Evolutionary conservation across 495 filamentous ascomycete genomes (phyloP), one percentile per base, ranked within the genome.

Genomic region (Bathelium albidoporum): DNA sequence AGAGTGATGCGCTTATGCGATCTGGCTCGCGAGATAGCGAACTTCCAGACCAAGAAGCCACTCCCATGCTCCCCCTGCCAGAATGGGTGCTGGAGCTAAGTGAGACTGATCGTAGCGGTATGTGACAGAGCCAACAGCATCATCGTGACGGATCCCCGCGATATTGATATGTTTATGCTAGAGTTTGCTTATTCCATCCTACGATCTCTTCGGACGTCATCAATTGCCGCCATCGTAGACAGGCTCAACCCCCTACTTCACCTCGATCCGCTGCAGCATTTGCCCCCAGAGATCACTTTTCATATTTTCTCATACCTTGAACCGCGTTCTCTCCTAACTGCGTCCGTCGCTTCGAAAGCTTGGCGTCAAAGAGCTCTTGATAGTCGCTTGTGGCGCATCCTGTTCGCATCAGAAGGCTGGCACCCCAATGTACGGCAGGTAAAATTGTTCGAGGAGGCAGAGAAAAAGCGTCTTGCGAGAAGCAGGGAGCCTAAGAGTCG

Each of bases 361-460:
- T 97, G 95, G 94, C 85, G 91, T 59, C 79, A 80, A 28, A 80
- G 92, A 12, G 87, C 91, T n/a, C 70, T 88, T 43, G 93, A 97
- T 70, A 82, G 88, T 36, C 86, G 87, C 61, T 79, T 98, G 9
- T 98, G 95, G 95, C 84, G 86, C 70, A 79, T 84, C 10, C 75
- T 95, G 1, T 97, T 95, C 70, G 79, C 85, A 34, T 71, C 81
- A 12, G 91, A 96, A 76, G 95, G 95, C 4, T 98, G 93, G 89
- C 84, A 83, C 44, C 80, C 88, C 3, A 83, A 90, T 65, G 74
- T 75, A 16, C 75, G 79, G 18, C 88, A 91, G 65, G 81, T 96
- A 24, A 71, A 75, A 20, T 71, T 73, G 18, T 92, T 86, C 69
- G 92, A 97, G 68, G 79, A 81, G 61, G 77, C 82, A 62, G 75